Evolutionary conservation across 2,329 filamentous ascomycete genomes (phyloP).

Genomic region (Ustilaginoidea virens): DNA sequence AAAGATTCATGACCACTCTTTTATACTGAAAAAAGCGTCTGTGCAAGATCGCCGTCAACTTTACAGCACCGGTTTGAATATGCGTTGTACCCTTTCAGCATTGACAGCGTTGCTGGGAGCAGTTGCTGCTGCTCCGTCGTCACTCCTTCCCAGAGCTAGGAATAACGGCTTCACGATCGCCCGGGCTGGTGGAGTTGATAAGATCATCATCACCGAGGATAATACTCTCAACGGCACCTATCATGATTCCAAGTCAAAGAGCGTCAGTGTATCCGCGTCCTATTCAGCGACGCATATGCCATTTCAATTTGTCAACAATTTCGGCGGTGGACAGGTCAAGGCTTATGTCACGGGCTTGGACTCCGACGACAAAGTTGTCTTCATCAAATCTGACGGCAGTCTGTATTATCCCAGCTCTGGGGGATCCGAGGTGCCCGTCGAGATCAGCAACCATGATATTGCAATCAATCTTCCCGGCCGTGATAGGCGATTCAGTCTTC

Average conservation of each 20-base stretch:
- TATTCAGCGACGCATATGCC: constrained; percentile 9
- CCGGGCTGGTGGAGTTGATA: no score
- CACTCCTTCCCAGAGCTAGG: not conserved
- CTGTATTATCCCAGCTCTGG: constrained; percentile 26
- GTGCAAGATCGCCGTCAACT: no score
- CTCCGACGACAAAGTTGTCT: constrained; percentile 21
- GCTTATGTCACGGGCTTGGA: constrained; percentile 32
- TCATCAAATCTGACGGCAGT: constrained; percentile 23
- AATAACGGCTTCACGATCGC: constrained; percentile 13
- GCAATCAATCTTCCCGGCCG: constrained; percentile 25
- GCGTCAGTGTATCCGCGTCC: constrained; percentile 1
- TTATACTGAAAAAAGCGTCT: no score
- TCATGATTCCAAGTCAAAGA: constrained; percentile 5
- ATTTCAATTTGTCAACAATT: constrained; percentile 27
- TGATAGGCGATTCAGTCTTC: constrained; percentile 22
- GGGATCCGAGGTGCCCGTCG: constrained; percentile 17
- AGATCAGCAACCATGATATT: constrained; percentile 19
- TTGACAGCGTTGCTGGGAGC: constrained; percentile 9
- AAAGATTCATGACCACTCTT: no score
- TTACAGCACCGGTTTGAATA: no score
- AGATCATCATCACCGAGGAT: no score
- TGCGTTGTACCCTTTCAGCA: constrained; percentile 1
- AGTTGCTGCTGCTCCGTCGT: constrained; percentile 7
- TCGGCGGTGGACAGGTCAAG: constrained; percentile 20
- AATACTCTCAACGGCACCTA: no score